Evolutionary conservation across 495 filamentous ascomycete genomes (phyloP), one percentile per base, ranked within the genome.

Genomic region (Tuber aestivum): DNA sequence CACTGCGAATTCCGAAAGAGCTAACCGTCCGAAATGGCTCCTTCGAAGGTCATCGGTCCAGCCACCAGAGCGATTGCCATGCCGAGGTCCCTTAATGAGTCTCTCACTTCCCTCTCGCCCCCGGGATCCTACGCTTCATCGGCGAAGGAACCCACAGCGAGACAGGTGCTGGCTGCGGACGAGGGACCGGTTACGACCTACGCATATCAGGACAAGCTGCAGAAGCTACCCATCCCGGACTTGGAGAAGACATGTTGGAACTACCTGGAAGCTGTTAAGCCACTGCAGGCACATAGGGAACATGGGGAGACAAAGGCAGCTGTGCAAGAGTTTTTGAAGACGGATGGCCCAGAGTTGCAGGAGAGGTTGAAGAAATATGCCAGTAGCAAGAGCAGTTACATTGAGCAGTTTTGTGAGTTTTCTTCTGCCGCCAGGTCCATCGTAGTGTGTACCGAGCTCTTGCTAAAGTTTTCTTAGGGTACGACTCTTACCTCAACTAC

Each of bases 401-500:
- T 99, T 77, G 95, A 99, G 83, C 95, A 99, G 83, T 99, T 99
- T 79, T 99, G 95, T 98, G 89, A 76, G 94, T 89, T 68, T 71
- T 72, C 23, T 38, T 81, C 61, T 76, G 44, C 6, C 3, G 37
- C 8, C 45, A 20, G 23, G 38, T 50, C 20, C 42, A 70, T 42
- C 38, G 70, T 75, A 72, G 71, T 77, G 76, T 77, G 76, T 38
- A 32, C 72, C 18, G 70, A 70, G 7, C n/a, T n/a, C 37, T 74
- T 41, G 40, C 83, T 84, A 40, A 83, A 16, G 70, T 72, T 37
- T 48, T 70, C 70, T 40, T 81, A 98, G 95, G 95, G 95, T 99
- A 98, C 82, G 95, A 99, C 83, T 98, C 95, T 42, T 99, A 97
- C 82, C 87, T 98, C 70, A 98, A 98, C 83, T 99, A 92, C 82